Percentiles rank a stretch among this genome's conserved stretches.
These are phyloP conservation scores for Zygoascus ofunaensis DNA, from an alignment of 805 yeast genomes.

Conservation along the genomic window DNA sequence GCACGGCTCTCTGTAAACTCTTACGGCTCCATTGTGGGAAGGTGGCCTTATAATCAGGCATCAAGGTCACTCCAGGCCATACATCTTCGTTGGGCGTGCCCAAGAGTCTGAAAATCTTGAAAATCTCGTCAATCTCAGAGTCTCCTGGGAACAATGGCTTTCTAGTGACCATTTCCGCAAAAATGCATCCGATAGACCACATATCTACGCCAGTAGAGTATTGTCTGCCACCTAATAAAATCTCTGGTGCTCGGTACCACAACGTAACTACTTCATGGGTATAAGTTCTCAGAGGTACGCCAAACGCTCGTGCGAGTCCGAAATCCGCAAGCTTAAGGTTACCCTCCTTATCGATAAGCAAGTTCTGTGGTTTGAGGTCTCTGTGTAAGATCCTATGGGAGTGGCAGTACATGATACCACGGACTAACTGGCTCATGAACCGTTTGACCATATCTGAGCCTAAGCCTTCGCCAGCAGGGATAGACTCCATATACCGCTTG, in stretches of 20 bases:
- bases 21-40: slow-evolving; percentile 85
- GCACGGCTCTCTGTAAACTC: slow-evolving; percentile 59
- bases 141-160: slow-evolving; percentile 96
- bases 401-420: slow-evolving; percentile 90
- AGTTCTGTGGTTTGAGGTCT: slow-evolving; percentile 92
- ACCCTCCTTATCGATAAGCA: slow-evolving; percentile 91
- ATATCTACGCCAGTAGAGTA: slow-evolving; percentile 97
- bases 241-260: slow-evolving; percentile 97
- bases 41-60: slow-evolving; percentile 89
- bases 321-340: slow-evolving; percentile 86
- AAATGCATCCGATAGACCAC: slow-evolving; percentile 98
- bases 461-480: slow-evolving; percentile 82
- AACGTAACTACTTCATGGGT: slow-evolving; percentile 97
- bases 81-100: slow-evolving; percentile 90
- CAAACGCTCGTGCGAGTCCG: slow-evolving; percentile 94
- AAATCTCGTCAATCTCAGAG: slow-evolving; percentile 94
- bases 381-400: slow-evolving; percentile 90
- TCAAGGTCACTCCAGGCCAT: slow-evolving; percentile 89
- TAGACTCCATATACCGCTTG: slow-evolving; percentile 93
- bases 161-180: slow-evolving; percentile 96
- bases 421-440: slow-evolving; percentile 84
- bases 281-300: slow-evolving; percentile 92
- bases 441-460: slow-evolving; percentile 86
- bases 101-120: slow-evolving; percentile 80
- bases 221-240: slow-evolving; percentile 89